Evolutionary conservation across 306 rosid genomes (phyloP).

Genomic region (Lathyrus aphaca): DNA sequence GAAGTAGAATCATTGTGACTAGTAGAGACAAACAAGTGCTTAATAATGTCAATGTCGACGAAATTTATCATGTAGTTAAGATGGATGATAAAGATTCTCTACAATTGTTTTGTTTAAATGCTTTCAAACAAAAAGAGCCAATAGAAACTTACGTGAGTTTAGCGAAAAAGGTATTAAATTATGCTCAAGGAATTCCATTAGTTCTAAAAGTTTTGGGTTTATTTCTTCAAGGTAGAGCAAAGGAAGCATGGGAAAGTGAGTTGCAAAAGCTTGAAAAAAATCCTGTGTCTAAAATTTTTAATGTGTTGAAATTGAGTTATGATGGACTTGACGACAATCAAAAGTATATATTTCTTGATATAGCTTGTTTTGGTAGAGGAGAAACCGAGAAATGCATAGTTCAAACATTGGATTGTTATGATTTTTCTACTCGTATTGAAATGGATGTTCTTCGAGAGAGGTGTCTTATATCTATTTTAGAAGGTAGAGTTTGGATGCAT

Average conservation of each 20-base stretch:
- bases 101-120: not conserved
- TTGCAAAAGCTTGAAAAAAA: constrained; percentile 17
- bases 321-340: constrained; percentile 30
- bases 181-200: constrained; percentile 44
- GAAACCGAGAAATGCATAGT: not conserved
- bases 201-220: constrained; percentile 47
- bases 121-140: not conserved
- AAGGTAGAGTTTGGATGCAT: constrained; percentile 38
- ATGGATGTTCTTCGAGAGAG: constrained; percentile 32
- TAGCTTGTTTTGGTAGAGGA: constrained; percentile 41
- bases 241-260: constrained; percentile 33
- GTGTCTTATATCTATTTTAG: constrained; percentile 3
- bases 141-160: not conserved
- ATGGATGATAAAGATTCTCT: not conserved
- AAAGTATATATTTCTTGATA: constrained; percentile 38
- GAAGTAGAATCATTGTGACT: not conserved
- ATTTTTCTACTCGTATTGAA: constrained; percentile 21
- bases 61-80: not conserved
- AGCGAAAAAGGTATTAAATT: constrained; percentile 1
- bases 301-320: constrained; percentile 37
- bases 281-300: not conserved
- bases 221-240: constrained; percentile 3
- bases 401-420: not conserved
- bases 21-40: not conserved
- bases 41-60: not conserved